These are phyloP conservation scores for Akanthomyces dipterigenus DNA, from an alignment of 2,329 filamentous ascomycete species.

Conservation along the genomic window DNA sequence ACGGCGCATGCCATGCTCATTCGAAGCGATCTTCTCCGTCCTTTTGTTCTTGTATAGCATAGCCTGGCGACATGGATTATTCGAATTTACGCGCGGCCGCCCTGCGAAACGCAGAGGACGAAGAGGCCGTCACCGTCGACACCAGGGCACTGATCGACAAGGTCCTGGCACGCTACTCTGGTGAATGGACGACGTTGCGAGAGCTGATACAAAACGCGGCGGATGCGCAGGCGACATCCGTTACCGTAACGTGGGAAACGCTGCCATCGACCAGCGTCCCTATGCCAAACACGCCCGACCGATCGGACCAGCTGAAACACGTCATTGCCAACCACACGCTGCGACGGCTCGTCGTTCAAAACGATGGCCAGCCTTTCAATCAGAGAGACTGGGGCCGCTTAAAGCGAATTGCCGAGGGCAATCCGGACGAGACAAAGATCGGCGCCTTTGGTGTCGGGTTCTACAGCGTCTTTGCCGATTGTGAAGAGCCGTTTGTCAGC, in stretches of 20 bases:
- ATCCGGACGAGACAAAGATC: slow-evolving; percentile 98
- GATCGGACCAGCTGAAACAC: slow-evolving; percentile 72
- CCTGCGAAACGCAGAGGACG: slow-evolving; percentile 77
- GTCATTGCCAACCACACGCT: slow-evolving; percentile 78
- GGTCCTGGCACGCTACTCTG: slow-evolving; percentile 90
- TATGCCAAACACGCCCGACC: slow-evolving; percentile 56
- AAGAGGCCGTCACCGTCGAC: slow-evolving; percentile 97
- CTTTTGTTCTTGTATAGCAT: neutral
- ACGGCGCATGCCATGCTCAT: neutral
- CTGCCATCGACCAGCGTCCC: slow-evolving; percentile 74
- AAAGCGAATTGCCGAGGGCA: slow-evolving; percentile 97
- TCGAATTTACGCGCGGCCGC: slow-evolving; percentile 78
- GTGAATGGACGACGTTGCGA: slow-evolving; percentile 84
- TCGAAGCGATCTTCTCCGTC: neutral
- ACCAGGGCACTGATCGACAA: slow-evolving; percentile 96
- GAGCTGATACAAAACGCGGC: slow-evolving; percentile 98
- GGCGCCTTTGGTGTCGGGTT: slow-evolving; percentile 97
- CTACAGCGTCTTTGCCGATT: slow-evolving; percentile 97
- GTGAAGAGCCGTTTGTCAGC: slow-evolving; percentile 93
- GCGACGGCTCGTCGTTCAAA: slow-evolving; percentile 80
- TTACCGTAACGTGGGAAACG: slow-evolving; percentile 89
- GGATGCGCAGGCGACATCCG: slow-evolving; percentile 84
- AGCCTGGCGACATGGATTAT: slow-evolving; percentile 53
- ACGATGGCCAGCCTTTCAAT: slow-evolving; percentile 83
- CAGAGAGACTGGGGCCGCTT: slow-evolving; percentile 87